These are phyloP conservation scores for Alloteropsis semialata DNA, from an alignment of 176 grass and related monocot species.

Conservation along the genomic window DNA sequence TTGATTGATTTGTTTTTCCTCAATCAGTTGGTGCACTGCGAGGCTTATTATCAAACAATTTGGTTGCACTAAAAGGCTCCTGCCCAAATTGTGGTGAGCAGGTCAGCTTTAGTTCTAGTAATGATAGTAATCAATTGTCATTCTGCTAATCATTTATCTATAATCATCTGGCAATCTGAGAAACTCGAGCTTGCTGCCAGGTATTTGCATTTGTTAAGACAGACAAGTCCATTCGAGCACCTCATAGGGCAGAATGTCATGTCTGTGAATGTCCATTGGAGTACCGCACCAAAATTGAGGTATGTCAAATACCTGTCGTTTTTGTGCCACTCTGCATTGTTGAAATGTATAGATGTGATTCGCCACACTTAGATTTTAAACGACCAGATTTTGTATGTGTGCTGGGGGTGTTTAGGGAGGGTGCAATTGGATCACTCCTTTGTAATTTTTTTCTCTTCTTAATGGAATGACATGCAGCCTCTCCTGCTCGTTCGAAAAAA, in stretches of 20 bases:
- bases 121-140: neutral
- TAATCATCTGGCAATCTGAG: neutral
- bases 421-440: no score
- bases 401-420: no score
- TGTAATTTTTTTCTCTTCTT: no score
- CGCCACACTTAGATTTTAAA: no score
- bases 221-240: constrained; percentile 48
- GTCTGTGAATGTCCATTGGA: constrained; percentile 85
- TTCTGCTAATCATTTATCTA: neutral
- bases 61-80: constrained; percentile 88
- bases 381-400: no score
- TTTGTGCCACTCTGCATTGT: neutral
- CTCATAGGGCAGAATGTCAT: constrained; percentile 88
- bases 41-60: constrained; percentile 67
- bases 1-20: neutral
- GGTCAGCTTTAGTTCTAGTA: constrained; percentile 42
- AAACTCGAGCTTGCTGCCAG: constrained; percentile 34
- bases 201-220: constrained; percentile 94
- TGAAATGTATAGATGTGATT: no score
- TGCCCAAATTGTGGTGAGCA: constrained; percentile 96
- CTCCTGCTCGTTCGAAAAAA: no score
- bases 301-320: constrained; percentile 21
- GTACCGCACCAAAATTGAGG: constrained; percentile 85
- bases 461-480: no score
- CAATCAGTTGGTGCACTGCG: constrained; percentile 63